Evolutionary conservation across 306 rosid species (phyloP).

Genomic region (Cicer cuneatum): DNA sequence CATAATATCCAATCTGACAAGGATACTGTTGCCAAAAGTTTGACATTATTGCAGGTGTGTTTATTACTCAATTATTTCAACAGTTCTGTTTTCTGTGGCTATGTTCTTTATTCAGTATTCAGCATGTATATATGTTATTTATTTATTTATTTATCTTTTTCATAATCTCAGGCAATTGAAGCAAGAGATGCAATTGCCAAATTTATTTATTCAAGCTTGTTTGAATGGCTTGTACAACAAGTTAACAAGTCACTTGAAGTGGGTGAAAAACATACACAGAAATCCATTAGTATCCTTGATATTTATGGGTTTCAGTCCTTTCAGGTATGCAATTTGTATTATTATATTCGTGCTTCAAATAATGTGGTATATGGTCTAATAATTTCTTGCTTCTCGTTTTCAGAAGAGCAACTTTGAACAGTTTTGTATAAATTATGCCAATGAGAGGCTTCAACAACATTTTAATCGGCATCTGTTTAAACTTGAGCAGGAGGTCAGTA

Average conservation of each 20-base stretch:
- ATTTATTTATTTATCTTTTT: constrained; percentile 19
- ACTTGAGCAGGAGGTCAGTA: constrained; percentile 87
- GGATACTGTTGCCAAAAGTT: constrained; percentile 52
- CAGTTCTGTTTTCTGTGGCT: constrained; percentile 40
- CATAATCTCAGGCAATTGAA: constrained; percentile 63
- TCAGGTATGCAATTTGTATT: constrained; percentile 62
- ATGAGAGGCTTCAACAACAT: constrained; percentile 99
- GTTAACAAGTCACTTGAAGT: constrained; percentile 77
- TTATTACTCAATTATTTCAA: constrained; percentile 25
- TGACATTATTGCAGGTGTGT: constrained; percentile 76
- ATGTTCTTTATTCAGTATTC: constrained; percentile 15
- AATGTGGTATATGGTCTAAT: constrained; percentile 33
- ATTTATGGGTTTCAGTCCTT: constrained; percentile 85
- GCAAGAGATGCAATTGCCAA: constrained; percentile 82
- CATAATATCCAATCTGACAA: constrained; percentile 54
- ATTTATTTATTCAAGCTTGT: constrained; percentile 79
- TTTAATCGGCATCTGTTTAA: constrained; percentile 79
- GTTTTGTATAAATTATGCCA: constrained; percentile 92
- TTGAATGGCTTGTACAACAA: constrained; percentile 87
- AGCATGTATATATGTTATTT: neutral
- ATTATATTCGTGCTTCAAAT: constrained; percentile 37
- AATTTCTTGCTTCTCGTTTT: constrained; percentile 42
- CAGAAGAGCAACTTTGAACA: constrained; percentile 92
- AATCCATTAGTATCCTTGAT: constrained; percentile 83
- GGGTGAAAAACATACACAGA: constrained; percentile 54